These are phyloP conservation scores for Lepiota subincarnata DNA, from an alignment of 768 basidiomycete species.

Conservation along the genomic window DNA sequence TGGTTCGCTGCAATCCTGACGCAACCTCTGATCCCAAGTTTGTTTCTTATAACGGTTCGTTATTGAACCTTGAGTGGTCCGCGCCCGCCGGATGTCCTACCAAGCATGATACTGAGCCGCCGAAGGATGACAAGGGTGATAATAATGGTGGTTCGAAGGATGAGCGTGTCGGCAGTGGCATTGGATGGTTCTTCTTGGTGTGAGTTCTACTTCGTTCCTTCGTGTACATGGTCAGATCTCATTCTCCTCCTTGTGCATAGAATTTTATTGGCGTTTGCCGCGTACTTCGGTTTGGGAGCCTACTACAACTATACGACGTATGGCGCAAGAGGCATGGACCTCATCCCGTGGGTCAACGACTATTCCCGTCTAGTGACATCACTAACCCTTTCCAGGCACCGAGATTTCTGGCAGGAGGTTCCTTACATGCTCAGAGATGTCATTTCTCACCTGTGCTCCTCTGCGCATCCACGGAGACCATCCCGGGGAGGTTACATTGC, in stretches of 20 bases:
- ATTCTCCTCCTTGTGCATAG: constrained; percentile 28
- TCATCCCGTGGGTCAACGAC: constrained; percentile 66
- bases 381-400: constrained; percentile 50
- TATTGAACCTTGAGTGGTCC: constrained; percentile 58
- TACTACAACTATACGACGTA: constrained; percentile 90
- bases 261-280: constrained; percentile 57
- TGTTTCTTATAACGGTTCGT: constrained; percentile 54
- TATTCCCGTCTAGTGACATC: constrained; percentile 3
- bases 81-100: constrained; percentile 55
- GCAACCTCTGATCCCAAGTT: constrained; percentile 45
- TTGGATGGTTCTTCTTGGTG: constrained; percentile 91
- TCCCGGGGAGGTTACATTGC: constrained; percentile 72
- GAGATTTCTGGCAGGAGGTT: constrained; percentile 88
- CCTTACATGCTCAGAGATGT: constrained; percentile 83
- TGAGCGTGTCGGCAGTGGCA: constrained; percentile 58
- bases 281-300: constrained; percentile 75
- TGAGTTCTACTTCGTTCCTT: constrained; percentile 31
- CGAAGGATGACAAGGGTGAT: constrained; percentile 28
- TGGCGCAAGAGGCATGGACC: constrained; percentile 76
- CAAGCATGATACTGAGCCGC: constrained; percentile 19
- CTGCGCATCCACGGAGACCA: constrained; percentile 60
- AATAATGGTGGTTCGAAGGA: constrained; percentile 25
- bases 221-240: neutral
- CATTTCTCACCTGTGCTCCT: constrained; percentile 70
- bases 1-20: constrained; percentile 50